Base-by-base conservation (phyloP, 2,329 filamentous ascomycete species). In the Fusarium tricinctum region DNA sequence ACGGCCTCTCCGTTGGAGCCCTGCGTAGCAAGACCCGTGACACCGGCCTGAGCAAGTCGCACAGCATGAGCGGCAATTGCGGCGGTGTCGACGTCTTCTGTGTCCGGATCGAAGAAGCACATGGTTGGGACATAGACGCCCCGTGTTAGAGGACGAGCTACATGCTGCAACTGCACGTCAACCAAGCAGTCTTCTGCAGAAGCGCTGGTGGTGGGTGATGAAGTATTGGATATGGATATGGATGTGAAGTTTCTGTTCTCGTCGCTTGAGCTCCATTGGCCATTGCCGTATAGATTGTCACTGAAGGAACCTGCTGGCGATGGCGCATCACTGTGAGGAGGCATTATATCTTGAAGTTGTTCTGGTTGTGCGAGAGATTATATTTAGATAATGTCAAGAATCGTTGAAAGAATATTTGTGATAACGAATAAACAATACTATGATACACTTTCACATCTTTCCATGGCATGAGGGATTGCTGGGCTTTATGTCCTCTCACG, bases 1-100 rank as follows among this genome's bases (percentile, higher is more conserved):
- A 94, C 91, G 9, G 92, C 92, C 81, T 96, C 92, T 73, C 92
- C 92, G 75, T 95, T 95, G 75, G 90, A 93, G 46, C 92, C 92
- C 77, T 94, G 92, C 13, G 90, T 92, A 48, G 91, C 90, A 46
- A 95, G 84, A 20, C 92, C 91, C 17, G 89, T 86, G 42, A 94
- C 87, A 67, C 92, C 92, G 28, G 90, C 87, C 73, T 89, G 84
- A 46, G 91, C 92, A n/a, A 95, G 87, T 72, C 89, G 88, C 52
- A 92, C 85, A 38, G 91, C 88, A 75, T 87, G 83, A 51, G 82
- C 84, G 48, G 85, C 83, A 60, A 89, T 89, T 39, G 88, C 86
- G 35, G 82, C 79, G 14, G 86, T 82, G 74, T 93, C 91, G 56
- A 93, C 80, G 56, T 92, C 87, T 76, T 93, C 91, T 2, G 84